A percentile compares a stretch with the other conserved stretches of the same genome.
Evolutionary conservation across 2,329 filamentous ascomycete species (phyloP).

Genomic region (Aspergillus sp.): DNA sequence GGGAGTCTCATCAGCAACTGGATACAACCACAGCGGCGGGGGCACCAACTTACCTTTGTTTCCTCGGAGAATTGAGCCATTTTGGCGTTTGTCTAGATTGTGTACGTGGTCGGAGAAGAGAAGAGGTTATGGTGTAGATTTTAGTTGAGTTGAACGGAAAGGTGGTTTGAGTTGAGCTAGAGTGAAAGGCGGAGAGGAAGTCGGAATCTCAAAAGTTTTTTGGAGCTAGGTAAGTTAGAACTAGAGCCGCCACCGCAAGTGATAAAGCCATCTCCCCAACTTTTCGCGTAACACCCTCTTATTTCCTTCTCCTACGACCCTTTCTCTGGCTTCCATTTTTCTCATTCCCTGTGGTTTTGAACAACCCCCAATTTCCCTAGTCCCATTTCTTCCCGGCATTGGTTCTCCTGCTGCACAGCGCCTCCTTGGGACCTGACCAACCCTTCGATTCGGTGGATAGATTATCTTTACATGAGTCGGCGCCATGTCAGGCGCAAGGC

Average conservation of each 20-base stretch:
- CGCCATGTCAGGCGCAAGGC: slow-evolving; percentile 68
- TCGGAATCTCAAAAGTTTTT: slow-evolving; percentile 32
- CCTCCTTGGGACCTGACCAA: neutral
- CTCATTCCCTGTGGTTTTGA: neutral
- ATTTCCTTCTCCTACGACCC: no score
- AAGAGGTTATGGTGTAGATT: neutral
- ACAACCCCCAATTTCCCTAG: neutral
- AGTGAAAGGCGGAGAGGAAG: slow-evolving; percentile 16
- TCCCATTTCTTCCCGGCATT: neutral
- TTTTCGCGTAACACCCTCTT: neutral
- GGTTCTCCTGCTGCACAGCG: neutral
- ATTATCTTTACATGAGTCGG: slow-evolving; percentile 7
- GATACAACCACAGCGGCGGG: slow-evolving; percentile 3
- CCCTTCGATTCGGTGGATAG: neutral
- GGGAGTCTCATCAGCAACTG: slow-evolving; percentile 13
- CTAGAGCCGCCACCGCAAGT: neutral
- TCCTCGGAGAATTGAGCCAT: slow-evolving; percentile 82
- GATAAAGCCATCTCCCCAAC: neutral
- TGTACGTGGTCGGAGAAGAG: neutral
- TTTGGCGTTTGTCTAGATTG: slow-evolving; percentile 17
- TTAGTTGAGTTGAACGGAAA: neutral
- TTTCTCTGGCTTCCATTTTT: neutral
- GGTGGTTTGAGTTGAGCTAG: slow-evolving; percentile 2
- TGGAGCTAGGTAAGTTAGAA: slow-evolving; percentile 17
- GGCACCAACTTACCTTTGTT: slow-evolving; percentile 69